Evolutionary conservation across 31 red algal species (phyloP).

Genomic region (Porphyra umbilicalis): DNA sequence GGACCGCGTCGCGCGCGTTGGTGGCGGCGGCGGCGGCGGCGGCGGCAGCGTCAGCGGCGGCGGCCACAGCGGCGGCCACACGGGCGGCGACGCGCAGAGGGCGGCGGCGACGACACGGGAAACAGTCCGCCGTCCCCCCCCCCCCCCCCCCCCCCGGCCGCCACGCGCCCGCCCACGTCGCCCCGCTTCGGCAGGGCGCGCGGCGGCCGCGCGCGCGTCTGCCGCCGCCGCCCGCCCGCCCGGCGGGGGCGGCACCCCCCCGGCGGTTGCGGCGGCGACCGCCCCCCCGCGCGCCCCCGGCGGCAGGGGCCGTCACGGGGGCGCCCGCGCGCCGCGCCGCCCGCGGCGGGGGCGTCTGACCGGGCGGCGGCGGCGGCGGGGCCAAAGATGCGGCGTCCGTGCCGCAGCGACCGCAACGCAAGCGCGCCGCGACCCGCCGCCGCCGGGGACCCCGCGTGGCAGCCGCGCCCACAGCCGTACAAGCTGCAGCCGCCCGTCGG

Average conservation of each 20-base stretch:
- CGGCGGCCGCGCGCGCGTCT: not conserved
- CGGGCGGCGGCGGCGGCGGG: no score
- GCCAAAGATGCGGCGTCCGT: no score
- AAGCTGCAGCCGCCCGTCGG: no score
- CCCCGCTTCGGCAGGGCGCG: not conserved
- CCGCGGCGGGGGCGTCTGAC: no score
- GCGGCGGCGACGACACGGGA: not conserved
- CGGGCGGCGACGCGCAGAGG: no score
- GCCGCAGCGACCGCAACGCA: no score
- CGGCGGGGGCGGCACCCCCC: not conserved
- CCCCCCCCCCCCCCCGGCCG: not conserved
- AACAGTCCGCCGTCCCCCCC: not conserved
- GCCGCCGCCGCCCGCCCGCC: not conserved
- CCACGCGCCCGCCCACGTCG: not conserved
- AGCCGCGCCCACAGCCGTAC: no score
- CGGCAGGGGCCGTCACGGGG: not conserved
- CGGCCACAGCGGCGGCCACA: not conserved
- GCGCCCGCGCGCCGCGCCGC: conserved; percentile 1
- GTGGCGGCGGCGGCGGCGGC: not conserved
- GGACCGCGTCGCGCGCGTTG: not conserved
- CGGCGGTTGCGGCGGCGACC: not conserved
- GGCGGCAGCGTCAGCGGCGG: not conserved
- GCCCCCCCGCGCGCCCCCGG: conserved; percentile 2
- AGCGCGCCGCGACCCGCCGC: no score
- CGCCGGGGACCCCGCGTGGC: no score